Evolutionary conservation across 1,284 basidiomycete species (phyloP).

Genomic region (Heliocybe sulcata): DNA sequence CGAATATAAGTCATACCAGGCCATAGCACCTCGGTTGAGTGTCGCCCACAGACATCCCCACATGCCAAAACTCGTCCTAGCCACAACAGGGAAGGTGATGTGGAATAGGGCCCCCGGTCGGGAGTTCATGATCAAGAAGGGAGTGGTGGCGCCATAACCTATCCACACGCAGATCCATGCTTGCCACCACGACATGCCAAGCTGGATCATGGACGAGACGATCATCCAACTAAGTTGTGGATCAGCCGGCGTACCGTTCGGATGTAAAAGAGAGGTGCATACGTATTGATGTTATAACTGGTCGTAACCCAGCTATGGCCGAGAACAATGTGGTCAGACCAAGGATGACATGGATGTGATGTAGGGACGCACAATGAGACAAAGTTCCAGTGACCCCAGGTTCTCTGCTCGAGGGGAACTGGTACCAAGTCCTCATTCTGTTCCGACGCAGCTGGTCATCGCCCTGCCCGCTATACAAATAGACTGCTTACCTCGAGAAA

Average conservation of each 20-base stretch:
- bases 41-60: conserved; percentile 80
- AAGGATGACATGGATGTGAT: too few species aligned
- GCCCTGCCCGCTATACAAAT: conserved; percentile 16
- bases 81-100: conserved; percentile 76
- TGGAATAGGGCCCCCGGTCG: conserved; percentile 76
- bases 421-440: conserved; percentile 63
- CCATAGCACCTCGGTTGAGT: conserved; percentile 67
- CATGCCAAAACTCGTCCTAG: conserved; percentile 71
- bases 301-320: conserved; percentile 67
- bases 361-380: conserved; percentile 47
- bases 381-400: conserved; percentile 58
- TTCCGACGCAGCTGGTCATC: neutral
- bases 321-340: neutral
- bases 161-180: conserved; percentile 75
- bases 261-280: conserved; percentile 23
- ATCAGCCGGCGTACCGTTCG: conserved; percentile 3
- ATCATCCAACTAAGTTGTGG: conserved; percentile 56
- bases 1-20: conserved; percentile 22
- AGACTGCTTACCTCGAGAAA: conserved; percentile 17
- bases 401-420: conserved; percentile 47
- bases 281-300: conserved; percentile 77
- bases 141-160: conserved; percentile 66
- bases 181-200: conserved; percentile 79
- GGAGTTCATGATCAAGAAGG: conserved; percentile 74
- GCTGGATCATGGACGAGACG: conserved; percentile 67